Evolutionary conservation across 805 yeast species (phyloP), one percentile per base, ranked within the genome.

Genomic region (Clavispora asparagi): DNA sequence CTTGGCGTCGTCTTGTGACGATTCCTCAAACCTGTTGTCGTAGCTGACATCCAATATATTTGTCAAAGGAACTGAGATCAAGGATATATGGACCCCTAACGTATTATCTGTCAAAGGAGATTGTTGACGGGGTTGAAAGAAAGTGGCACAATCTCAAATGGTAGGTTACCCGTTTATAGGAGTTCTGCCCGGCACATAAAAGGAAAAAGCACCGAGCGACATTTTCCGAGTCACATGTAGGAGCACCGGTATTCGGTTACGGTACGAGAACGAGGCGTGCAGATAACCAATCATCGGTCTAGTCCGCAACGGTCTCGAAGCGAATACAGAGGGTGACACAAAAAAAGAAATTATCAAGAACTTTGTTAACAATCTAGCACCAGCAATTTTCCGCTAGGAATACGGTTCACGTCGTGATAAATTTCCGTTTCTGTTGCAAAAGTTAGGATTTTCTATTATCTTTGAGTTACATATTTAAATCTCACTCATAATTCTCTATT

Each of bases 1-100:
- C 28, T 23, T 7, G 9, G 27, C 12, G 41, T 29, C 14, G 7
- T 29, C n/a, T 40, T 37, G 45, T 38, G 23, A 33, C 56, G 42
- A 42, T 54, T 50, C 16, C 56, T 41, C 35, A 54, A 29, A 13
- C 8, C 9, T 17, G 37, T 16, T 9, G 37, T 33, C 3, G 37
- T 16, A 10, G 12, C 12, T 33, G 37, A 13, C 41, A 27, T 16
- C 30, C 13, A 14, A n/a, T 13, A 14, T n/a, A 14, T n/a, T 7
- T 14, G 17, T 8, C 6, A 8, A 9, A n/a, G 9, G 31, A 6
- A 5, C 31, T 7, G 3, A 14, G 11, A 10, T 12, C 2, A 29
- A 6, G 31, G n/a, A 29, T 6, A 6, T 10, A 29, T 6, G n/a
- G 31, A 9, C 4, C n/a, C 12, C n/a, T 1, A 6, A 29, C 1